Conservation (phyloP, 306 rosid species). For the Ammopiptanthus mongolicus region DNA sequence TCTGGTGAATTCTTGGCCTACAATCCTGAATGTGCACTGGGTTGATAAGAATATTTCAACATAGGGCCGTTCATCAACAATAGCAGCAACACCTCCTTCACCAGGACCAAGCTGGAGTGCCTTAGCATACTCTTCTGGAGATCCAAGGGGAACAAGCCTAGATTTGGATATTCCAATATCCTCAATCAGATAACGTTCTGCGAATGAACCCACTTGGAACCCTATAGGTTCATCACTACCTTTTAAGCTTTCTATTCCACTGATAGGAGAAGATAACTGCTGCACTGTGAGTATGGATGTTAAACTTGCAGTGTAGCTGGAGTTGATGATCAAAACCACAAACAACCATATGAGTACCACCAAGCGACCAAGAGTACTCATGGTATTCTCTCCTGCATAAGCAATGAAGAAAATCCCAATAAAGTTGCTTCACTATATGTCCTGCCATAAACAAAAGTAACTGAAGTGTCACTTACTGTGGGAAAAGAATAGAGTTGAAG, state of each 20-base stretch:
- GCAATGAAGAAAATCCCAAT: constrained; percentile 10
- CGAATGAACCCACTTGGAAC: constrained; percentile 85
- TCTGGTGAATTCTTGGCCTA: constrained; percentile 95
- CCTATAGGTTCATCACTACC: constrained; percentile 64
- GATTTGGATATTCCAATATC: constrained; percentile 71
- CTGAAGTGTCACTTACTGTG: constrained; percentile 65
- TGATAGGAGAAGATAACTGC: constrained; percentile 64
- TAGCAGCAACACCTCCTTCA: constrained; percentile 89
- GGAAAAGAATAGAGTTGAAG: constrained; percentile 88
- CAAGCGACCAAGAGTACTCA: constrained; percentile 81
- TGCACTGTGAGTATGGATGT: constrained; percentile 98
- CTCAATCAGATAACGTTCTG: constrained; percentile 63
- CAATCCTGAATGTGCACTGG: constrained; percentile 74
- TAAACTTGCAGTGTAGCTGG: constrained; percentile 99
- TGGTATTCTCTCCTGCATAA: constrained; percentile 85
- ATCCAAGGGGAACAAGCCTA: constrained; percentile 73
- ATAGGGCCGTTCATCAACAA: constrained; percentile 79
- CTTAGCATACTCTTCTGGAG: constrained; percentile 71
- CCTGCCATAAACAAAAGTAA: constrained; percentile 21
- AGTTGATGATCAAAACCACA: constrained; percentile 90
- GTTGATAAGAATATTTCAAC: constrained; percentile 74
- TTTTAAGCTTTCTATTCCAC: constrained; percentile 76
- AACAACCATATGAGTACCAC: constrained; percentile 89
- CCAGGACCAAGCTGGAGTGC: constrained; percentile 77
- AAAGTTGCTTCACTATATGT: constrained; percentile 10